Conservation (phyloP, 2,329 filamentous ascomycete species). For the Triangularia verruculosa region DNA sequence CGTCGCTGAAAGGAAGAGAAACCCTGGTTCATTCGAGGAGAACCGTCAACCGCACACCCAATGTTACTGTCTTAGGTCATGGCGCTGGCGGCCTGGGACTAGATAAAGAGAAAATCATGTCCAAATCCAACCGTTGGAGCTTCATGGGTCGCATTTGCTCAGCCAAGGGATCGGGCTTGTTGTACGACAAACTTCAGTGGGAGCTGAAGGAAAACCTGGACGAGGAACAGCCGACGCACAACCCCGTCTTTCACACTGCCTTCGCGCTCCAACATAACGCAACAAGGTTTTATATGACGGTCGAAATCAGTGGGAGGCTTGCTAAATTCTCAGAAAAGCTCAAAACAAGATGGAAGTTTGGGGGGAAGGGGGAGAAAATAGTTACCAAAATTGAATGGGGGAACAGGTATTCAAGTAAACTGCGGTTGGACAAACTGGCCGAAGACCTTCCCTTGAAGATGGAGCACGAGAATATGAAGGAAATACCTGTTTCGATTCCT, state of each 20-base stretch:
- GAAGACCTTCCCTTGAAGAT: constrained; percentile 15
- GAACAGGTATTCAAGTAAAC: constrained; percentile 12
- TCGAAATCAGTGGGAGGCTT: constrained; percentile 25
- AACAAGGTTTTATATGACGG: constrained; percentile 23
- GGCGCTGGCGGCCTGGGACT: constrained; percentile 20
- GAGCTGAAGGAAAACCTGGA: constrained; percentile 16
- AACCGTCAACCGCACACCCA: constrained; percentile 14
- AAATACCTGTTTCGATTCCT: constrained; percentile 18
- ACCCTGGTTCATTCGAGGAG: constrained; percentile 13
- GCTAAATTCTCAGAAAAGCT: constrained; percentile 12
- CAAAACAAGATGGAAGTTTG: constrained; percentile 18
- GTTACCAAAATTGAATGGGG: constrained; percentile 24
- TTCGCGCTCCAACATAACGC: constrained; percentile 25
- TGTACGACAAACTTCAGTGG: constrained; percentile 22
- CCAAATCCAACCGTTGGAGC: constrained; percentile 16
- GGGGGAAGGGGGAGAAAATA: constrained; percentile 13
- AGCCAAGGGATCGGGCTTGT: constrained; percentile 8
- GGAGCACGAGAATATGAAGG: constrained; percentile 18
- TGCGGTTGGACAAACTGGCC: constrained; percentile 19
- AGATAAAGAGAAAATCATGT: constrained; percentile 13
- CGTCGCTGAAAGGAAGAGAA: constrained; percentile 18
- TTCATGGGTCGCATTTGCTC: constrained; percentile 21
- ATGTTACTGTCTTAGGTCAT: constrained; percentile 18
- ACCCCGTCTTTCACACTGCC: constrained; percentile 21
- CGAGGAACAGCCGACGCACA: constrained; percentile 20